These are phyloP conservation scores for Inga laurina DNA, from an alignment of 306 rosid species.

Conservation along the genomic window DNA sequence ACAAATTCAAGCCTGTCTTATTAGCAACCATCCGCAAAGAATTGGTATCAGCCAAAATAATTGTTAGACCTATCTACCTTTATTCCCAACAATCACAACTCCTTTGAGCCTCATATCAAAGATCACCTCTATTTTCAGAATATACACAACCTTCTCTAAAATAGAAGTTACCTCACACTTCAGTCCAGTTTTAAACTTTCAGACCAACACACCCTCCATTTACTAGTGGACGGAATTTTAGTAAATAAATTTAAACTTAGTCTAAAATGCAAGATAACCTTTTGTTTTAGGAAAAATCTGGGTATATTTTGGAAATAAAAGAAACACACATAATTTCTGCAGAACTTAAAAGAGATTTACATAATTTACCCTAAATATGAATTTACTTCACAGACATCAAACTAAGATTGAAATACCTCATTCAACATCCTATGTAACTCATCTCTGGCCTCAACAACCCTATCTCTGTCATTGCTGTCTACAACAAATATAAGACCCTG, in stretches of 20 bases:
- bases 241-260: not conserved
- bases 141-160: not conserved
- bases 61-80: not conserved
- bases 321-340: not conserved
- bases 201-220: not conserved
- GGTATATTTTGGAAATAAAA: not conserved
- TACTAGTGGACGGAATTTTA: not conserved
- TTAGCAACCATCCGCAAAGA: not conserved
- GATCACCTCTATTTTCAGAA: not conserved
- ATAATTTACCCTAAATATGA: conserved; percentile 5
- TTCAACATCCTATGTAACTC: conserved; percentile 99
- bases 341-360: not conserved
- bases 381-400: not conserved
- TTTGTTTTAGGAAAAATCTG: not conserved
- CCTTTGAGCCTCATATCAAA: conserved; percentile 9
- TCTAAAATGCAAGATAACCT: not conserved
- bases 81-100: not conserved
- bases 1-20: not conserved
- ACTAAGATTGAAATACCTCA: conserved; percentile 64
- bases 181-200: not conserved
- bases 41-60: not conserved
- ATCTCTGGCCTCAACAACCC: conserved; percentile 99
- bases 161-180: not conserved
- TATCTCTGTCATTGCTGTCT: conserved; percentile 99
- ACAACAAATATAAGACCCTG: conserved; percentile 99